These are phyloP conservation scores for Trichosanthes cucumerina DNA, from an alignment of 306 rosid species.

Conservation along the genomic window DNA sequence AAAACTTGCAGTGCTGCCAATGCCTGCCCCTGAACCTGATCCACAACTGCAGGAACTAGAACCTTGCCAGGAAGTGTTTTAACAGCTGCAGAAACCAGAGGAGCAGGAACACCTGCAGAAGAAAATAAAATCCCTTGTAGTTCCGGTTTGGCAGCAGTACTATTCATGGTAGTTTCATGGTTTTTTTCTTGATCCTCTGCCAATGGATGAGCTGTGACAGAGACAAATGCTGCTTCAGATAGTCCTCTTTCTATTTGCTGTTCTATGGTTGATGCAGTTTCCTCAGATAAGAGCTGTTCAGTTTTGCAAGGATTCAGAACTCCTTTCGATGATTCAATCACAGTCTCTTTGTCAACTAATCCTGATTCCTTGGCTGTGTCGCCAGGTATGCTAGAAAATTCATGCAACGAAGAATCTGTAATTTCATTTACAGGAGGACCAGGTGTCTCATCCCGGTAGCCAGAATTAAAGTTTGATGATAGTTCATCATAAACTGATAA, in stretches of 20 bases:
- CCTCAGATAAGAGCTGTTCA: not conserved
- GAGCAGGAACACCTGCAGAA: constrained; percentile 93
- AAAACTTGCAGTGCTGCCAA: constrained; percentile 81
- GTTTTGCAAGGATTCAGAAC: constrained; percentile 6
- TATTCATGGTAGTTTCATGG: constrained; percentile 22
- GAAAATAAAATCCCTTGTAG: constrained; percentile 54
- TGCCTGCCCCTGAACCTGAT: constrained; percentile 97
- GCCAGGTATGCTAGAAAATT: constrained; percentile 17
- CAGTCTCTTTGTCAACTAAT: constrained; percentile 24
- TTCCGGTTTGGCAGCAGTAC: constrained; percentile 40
- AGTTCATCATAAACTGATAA: constrained; percentile 24
- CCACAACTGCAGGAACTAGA: constrained; percentile 86
- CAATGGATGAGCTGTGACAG: constrained; percentile 20
- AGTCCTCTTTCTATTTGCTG: constrained; percentile 20
- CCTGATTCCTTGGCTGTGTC: constrained; percentile 17
- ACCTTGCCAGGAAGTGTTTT: constrained; percentile 81
- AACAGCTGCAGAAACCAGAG: constrained; percentile 66
- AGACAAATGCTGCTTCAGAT: constrained; percentile 20
- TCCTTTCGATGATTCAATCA: constrained; percentile 33
- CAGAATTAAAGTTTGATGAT: constrained; percentile 23
- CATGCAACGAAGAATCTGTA: constrained; percentile 20
- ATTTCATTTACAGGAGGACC: constrained; percentile 23
- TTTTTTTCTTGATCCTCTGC: constrained; percentile 30
- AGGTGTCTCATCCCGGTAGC: constrained; percentile 33
- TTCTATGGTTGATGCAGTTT: not conserved